Evolutionary conservation across 1,139 yeast species (phyloP), one percentile per base, ranked within the genome.

Genomic region (Sporopachydermia cereana): DNA sequence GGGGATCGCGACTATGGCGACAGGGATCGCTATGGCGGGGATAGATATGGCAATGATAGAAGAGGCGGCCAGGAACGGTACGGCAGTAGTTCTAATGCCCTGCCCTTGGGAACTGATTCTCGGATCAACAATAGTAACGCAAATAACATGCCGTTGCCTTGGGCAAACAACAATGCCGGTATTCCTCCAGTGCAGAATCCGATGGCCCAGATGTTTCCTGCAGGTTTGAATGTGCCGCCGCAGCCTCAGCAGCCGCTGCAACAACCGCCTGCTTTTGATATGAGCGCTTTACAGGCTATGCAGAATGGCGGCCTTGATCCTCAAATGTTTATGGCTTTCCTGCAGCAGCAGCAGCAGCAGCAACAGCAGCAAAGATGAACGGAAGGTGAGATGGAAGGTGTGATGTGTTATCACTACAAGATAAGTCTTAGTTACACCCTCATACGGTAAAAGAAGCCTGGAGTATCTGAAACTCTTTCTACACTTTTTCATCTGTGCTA

Each of bases 221-320:
- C 51, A 7, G 34, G 46, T n/a, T 36, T 47, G 5, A 46, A 41
- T 22, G 44, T 29, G 9, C 50, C 42, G 17, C 50, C 25, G 23
- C 22, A 36, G 16, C 12, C 44, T 20, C 44, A n/a, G 3, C 44
- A 47, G 36, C 2, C 24, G 36, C 44, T 16, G 16, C 44, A 24
- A 34, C 12, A n/a, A 7, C 29, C 7, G 14, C 39, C 39, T 7
- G 39, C 39, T 7, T 34, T 34, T 34, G 39, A 34, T 34, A 16
- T 34, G 22, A 34, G 17, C 22, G 39, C 39, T 34, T 34, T 34
- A n/a, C 39, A 34, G 39, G 39, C 39, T 34, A 34, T 34, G 5
- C 39, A 34, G n/a, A 34, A 34, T 34, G 39, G 39, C 9, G 39
- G 39, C 9, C 9, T 34, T 20, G 22, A 34, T 20, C 39, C 9